Percentiles rank a stretch among this genome's conserved stretches.
These are phyloP conservation scores for Trametes elegans DNA, from an alignment of 768 basidiomycete species.

Conservation along the genomic window DNA sequence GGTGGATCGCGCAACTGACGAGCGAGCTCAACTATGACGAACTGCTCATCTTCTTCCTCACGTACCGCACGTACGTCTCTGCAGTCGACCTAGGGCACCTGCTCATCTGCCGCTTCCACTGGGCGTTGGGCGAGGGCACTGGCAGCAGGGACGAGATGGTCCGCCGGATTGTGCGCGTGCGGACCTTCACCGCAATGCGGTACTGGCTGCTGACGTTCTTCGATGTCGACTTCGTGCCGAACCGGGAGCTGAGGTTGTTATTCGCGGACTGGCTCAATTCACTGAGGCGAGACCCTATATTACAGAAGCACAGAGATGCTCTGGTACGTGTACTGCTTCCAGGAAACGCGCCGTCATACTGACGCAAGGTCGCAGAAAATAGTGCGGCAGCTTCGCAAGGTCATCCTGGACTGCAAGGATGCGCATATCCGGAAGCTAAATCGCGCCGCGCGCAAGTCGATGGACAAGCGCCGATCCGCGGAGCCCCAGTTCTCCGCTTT, in stretches of 20 bases:
- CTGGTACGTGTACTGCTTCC: conserved; percentile 69
- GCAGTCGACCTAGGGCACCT: conserved; percentile 79
- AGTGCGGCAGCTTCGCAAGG: conserved; percentile 78
- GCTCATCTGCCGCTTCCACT: conserved; percentile 85
- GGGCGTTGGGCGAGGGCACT: conserved; percentile 62
- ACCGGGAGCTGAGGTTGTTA: conserved; percentile 69
- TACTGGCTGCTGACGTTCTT: conserved; percentile 94
- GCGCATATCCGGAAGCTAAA: conserved; percentile 40
- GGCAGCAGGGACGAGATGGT: conserved; percentile 65
- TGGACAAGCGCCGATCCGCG: conserved; percentile 19
- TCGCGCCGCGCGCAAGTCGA: conserved; percentile 32
- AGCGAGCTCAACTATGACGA: conserved; percentile 86
- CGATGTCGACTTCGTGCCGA: conserved; percentile 81
- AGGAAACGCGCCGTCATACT: too few relatives aligned
- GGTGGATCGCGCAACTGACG: conserved; percentile 91
- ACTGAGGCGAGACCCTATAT: conserved; percentile 66
- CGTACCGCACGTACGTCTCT: conserved; percentile 82
- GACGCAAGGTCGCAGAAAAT: conserved; percentile 73
- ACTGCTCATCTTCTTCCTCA: conserved; percentile 87
- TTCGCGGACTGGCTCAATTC: conserved; percentile 82
- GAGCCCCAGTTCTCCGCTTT: conserved; percentile 22
- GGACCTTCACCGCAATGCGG: conserved; percentile 87
- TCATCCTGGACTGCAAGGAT: conserved; percentile 78
- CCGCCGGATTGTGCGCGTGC: conserved; percentile 75
- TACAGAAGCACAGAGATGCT: conserved; percentile 66